A percentile compares a stretch with the other conserved stretches of the same genome.
These are phyloP conservation scores for Trypanosoma lewisi DNA, from an alignment of 208 protist genomes.

Conservation along the genomic window DNA sequence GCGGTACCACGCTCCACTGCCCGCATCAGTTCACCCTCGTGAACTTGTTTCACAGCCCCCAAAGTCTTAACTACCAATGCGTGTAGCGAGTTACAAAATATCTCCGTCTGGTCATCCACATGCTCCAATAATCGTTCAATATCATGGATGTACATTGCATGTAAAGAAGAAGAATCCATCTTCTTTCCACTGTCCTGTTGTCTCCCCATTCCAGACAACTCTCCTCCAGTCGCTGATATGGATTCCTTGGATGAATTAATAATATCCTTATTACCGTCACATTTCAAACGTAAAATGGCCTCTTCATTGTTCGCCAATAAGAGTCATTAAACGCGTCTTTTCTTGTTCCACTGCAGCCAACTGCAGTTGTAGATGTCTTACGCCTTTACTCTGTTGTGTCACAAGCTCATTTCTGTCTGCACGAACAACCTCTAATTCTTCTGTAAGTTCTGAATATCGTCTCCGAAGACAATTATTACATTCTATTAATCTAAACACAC, in stretches of 20 bases:
- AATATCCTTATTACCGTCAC: no score
- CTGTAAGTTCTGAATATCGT: constrained; percentile 33
- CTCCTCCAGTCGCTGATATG: not conserved
- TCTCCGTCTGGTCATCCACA: constrained; percentile 6
- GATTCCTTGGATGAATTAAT: not conserved
- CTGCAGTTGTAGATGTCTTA: constrained; percentile 41
- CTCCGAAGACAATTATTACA: constrained; percentile 3
- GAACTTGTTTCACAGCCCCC: not conserved
- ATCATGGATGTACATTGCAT: not conserved
- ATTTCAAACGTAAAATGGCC: no score
- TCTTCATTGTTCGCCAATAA: constrained; percentile 5
- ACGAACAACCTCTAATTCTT: constrained; percentile 68
- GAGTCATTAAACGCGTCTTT: constrained; percentile 8
- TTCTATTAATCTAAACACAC: constrained; percentile 7
- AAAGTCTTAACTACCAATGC: constrained; percentile 5
- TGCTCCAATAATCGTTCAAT: constrained; percentile 7
- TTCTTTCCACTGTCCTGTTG: not conserved
- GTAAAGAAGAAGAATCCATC: not conserved
- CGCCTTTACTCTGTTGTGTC: constrained; percentile 46
- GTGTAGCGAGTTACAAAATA: constrained; percentile 7
- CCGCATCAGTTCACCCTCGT: not conserved
- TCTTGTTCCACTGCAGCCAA: constrained; percentile 40
- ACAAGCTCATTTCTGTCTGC: constrained; percentile 69
- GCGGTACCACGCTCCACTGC: constrained; percentile 6
- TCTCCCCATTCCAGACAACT: not conserved